Conservation (phyloP, 1,139 yeast genomes). For the Pichia sp. region DNA sequence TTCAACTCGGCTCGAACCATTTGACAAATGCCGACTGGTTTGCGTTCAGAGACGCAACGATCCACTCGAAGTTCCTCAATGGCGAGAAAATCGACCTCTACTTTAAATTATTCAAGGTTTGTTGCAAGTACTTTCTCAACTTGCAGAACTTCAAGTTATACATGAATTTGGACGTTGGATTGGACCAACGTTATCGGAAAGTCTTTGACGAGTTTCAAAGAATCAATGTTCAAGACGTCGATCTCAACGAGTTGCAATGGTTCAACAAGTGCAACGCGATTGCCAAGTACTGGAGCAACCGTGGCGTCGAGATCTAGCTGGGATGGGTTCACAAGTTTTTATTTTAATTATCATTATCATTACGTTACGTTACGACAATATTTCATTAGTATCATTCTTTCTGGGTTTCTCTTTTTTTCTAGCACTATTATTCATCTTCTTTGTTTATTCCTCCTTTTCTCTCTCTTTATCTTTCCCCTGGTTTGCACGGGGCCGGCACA, state of each 20-base stretch:
- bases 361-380: neutral
- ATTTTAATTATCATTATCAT: neutral
- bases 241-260: conserved; percentile 30
- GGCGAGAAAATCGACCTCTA: conserved; percentile 48
- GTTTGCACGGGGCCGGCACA: no score
- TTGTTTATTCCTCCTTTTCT: neutral
- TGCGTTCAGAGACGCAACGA: conserved; percentile 74
- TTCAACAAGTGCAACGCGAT: conserved; percentile 23
- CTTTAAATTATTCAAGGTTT: conserved; percentile 52
- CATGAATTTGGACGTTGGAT: conserved; percentile 37
- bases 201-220: conserved; percentile 34
- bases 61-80: conserved; percentile 36
- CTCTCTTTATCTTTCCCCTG: neutral
- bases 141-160: conserved; percentile 38
- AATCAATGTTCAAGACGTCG: conserved; percentile 34
- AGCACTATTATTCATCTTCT: neutral
- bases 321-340: neutral
- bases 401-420: neutral
- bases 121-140: conserved; percentile 43
- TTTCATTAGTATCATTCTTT: neutral
- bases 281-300: conserved; percentile 18
- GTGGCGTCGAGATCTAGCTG: conserved; percentile 13
- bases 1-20: conserved; percentile 46
- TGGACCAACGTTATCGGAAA: conserved; percentile 36
- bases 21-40: conserved; percentile 88